Evolutionary conservation across 2,329 filamentous ascomycete genomes (phyloP).

Genomic region (Pezicula neosporulosa): DNA sequence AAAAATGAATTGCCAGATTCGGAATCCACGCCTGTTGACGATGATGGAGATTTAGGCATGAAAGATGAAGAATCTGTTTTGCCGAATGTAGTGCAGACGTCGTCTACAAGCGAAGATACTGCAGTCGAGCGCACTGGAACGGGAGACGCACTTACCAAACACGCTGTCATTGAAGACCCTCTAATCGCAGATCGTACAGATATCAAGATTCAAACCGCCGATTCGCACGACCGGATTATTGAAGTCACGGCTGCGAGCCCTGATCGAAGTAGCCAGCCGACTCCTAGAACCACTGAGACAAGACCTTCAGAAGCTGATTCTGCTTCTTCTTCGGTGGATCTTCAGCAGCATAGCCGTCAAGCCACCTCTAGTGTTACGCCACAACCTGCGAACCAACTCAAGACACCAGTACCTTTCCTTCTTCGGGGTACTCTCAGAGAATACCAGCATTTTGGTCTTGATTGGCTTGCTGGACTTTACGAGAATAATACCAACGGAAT

Average conservation of each 20-base stretch:
- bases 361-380: constrained; percentile 35
- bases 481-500: constrained; percentile 93
- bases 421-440: constrained; percentile 86
- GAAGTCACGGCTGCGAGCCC: constrained; percentile 23
- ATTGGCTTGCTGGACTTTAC: constrained; percentile 94
- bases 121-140: too few relatives aligned
- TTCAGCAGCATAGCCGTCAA: constrained; percentile 23
- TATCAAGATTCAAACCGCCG: background rate
- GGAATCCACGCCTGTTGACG: background rate
- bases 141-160: background rate
- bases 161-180: constrained; percentile 4
- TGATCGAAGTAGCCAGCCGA: constrained; percentile 31
- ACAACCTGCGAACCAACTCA: constrained; percentile 36
- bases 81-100: constrained; percentile 17
- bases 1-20: constrained; percentile 19
- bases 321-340: constrained; percentile 30
- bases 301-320: constrained; percentile 29
- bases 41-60: constrained; percentile 10
- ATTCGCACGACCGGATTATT: constrained; percentile 7
- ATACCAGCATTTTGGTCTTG: constrained; percentile 94
- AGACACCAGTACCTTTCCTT: constrained; percentile 76
- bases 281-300: constrained; percentile 31
- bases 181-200: background rate
- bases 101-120: too few relatives aligned
- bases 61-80: constrained; percentile 25